Evolutionary conservation across 371 early-diverging fungal species (phyloP).

Genomic region (Basidiobolus meristosporus): DNA sequence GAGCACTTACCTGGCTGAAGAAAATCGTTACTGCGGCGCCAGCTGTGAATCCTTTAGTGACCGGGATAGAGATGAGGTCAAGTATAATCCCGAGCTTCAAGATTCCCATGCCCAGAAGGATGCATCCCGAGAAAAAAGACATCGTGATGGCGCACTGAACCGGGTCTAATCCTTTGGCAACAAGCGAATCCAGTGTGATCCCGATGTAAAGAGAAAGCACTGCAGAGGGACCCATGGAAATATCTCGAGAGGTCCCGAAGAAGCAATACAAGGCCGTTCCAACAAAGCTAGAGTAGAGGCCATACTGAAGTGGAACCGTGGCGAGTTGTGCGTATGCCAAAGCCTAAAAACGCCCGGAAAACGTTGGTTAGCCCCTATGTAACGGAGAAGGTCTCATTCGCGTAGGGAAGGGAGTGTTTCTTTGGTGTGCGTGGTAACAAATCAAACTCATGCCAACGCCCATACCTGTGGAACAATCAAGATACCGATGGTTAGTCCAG

Average conservation of each 20-base stretch:
- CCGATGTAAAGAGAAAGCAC: conserved; percentile 61
- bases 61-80: conserved; percentile 64
- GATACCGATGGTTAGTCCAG: conserved; percentile 70
- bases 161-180: too few species aligned
- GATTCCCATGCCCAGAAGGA: conserved; percentile 44
- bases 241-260: conserved; percentile 69
- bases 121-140: conserved; percentile 31
- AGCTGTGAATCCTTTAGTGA: conserved; percentile 47
- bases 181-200: conserved; percentile 13
- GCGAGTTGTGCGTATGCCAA: conserved; percentile 74
- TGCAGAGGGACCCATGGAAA: conserved; percentile 74
- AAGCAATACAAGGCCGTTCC: conserved; percentile 55
- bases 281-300: conserved; percentile 67
- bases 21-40: conserved; percentile 57
- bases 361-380: conserved; percentile 1
- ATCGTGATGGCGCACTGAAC: conserved; percentile 27
- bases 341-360: conserved; percentile 19
- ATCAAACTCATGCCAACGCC: conserved; percentile 32
- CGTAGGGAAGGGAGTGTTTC: too few species aligned
- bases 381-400: conserved; percentile 3
- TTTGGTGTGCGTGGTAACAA: conserved; percentile 8
- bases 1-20: conserved; percentile 41
- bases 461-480: conserved; percentile 64
- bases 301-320: conserved; percentile 55
- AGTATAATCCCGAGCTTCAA: conserved; percentile 62